Evolutionary conservation across 1,139 yeast genomes (phyloP), one percentile per base, ranked within the genome.

Genomic region (Kodamaea plutei): DNA sequence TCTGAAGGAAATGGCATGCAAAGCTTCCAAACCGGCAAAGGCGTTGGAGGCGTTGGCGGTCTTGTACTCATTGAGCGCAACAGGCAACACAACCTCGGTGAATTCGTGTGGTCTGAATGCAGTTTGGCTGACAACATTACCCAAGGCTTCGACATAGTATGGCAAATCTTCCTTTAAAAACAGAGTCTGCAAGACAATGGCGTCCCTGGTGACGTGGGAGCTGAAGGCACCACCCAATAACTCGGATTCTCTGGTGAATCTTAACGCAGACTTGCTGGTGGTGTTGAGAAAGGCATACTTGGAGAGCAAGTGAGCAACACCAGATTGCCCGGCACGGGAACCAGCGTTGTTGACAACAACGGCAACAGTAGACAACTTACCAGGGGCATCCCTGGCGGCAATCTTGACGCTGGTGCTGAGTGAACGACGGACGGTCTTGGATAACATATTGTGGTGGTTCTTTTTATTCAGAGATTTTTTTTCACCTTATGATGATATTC

Each of bases 241-340:
- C 68, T 93, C 99, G 35, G 91, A 69, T 67, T 93, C 98, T 64
- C 98, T 84, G 52, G 89, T 84, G 54, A 89, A 73, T 69, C 98
- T 84, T 56, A 91, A 73, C 19, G 95, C 96, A 20, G 95, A 83
- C 62, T 88, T 87, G 49, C 77, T 60, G 44, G 73, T 72, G 41
- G 96, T 88, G 72, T 84, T 83, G 61, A 84, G 77, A 71, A 83
- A 91, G 52, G 82, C 82, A 62, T 77, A 88, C 62, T 88, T 78
- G 50, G 93, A 78, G 52, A 89, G 73, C 47, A 88, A 66, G 61
- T 91, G 97, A 30, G 97, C 73, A 43, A 82, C 64, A 61, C 98
- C 98, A 40, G 88, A 79, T 25, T 20, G 15, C 36, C 80, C 73
- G 49, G 76, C 72, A 58, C 93, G 84, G 39, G 96, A 76, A 45